Conservation (phyloP, 306 rosid genomes). For the Castanea crenata region DNA sequence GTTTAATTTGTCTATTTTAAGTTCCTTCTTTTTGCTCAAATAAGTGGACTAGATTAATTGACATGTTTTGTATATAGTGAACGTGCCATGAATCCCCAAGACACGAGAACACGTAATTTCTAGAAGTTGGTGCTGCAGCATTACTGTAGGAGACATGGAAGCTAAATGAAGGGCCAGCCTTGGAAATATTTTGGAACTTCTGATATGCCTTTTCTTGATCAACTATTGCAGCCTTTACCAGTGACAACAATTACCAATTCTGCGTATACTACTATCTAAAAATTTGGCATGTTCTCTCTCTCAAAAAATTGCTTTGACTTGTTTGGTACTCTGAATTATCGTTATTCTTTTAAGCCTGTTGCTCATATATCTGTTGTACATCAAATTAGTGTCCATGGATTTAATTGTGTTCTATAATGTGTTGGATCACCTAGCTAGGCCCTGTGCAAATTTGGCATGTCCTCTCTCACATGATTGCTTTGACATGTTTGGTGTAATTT, state of each 20-base stretch:
- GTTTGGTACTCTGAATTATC: conserved; percentile 5
- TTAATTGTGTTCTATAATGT: neutral
- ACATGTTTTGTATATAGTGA: conserved; percentile 59
- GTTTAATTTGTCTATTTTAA: conserved; percentile 18
- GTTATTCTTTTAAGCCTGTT: neutral
- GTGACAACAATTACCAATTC: conserved; percentile 79
- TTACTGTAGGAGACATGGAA: conserved; percentile 84
- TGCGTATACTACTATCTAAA: conserved; percentile 77
- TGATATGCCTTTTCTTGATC: conserved; percentile 96
- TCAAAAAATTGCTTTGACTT: conserved; percentile 11
- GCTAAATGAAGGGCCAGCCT: conserved; percentile 84
- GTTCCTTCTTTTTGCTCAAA: conserved; percentile 10
- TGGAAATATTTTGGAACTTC: conserved; percentile 95
- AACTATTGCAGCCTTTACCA: conserved; percentile 85
- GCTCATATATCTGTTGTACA: neutral
- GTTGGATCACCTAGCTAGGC: conserved; percentile 13
- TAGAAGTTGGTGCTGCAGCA: conserved; percentile 97
- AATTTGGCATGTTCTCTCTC: conserved; percentile 59
- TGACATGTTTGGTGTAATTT: conserved; percentile 7
- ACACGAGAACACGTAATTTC: conserved; percentile 70
- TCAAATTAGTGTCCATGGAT: neutral
- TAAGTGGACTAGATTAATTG: conserved; percentile 24
- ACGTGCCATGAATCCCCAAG: conserved; percentile 54
- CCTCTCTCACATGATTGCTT: conserved; percentile 18
- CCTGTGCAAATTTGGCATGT: conserved; percentile 71